Evolutionary conservation across 148 eudicot species (phyloP), one percentile per base, ranked within the genome.

Genomic region (Pouteria glomerata): DNA sequence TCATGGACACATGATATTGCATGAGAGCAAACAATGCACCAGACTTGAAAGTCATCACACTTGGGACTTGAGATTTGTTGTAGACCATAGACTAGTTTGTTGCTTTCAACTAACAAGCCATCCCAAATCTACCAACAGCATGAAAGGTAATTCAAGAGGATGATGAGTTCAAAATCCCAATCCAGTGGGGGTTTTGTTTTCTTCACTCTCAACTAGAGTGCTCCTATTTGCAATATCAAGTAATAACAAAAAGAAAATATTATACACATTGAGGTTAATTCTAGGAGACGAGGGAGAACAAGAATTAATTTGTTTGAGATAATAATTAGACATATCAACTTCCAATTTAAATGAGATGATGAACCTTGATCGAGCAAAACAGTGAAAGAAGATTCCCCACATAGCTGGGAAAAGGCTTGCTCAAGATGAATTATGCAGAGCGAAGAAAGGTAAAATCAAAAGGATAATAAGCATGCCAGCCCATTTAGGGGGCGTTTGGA

Each of bases 81-180:
- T 6, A 15, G 26, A 63, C 47, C n/a, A 68, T 19, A 24, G 27
- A 30, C 23, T 29, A 31, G 27, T 18, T 30, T 66, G 57, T 26
- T 3, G 1, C 15, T 11, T 21, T 52, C 24, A 10, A 51, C 45
- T 15, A 23, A 35, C 24, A 19, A 69, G 23, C 48, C 42, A 34
- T 68, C 33, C 45, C n/a, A 21, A 26, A 29, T 51, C 59, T 33
- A 34, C 61, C 47, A 69, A n/a, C 21, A 35, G 61, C 72, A 52
- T 6, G 29, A 50, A 69, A 13, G 51, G 24, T 41, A 53, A 35
- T 53, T 23, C 61, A 56, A 50, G 24, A 56, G 62, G 63, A 39
- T 15, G 18, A 69, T 35, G 4, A 69, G 31, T 51, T 15, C 21
- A 56, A 44, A 26, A 37, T 3, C n/a, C 35, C 42, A 57, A 23